Base-by-base conservation (phyloP, 805 yeast genomes). In the Schwanniomyces occidentalis region DNA sequence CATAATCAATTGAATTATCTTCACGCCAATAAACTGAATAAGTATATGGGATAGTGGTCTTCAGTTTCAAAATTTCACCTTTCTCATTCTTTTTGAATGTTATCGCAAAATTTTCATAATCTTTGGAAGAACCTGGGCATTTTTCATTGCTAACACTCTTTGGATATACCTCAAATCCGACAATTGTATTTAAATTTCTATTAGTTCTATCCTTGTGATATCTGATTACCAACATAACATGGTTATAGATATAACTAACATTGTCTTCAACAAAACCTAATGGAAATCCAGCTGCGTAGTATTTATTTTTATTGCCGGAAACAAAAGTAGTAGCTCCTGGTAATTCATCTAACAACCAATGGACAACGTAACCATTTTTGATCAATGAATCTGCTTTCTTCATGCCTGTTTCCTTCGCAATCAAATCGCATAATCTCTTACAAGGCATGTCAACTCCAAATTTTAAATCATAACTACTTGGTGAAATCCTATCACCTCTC, bases 1-100 rank as follows among this genome's bases (percentile, higher is more conserved):
- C 69, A 73, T 87, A 84, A 16, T 73, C 71, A 16, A 85, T 65
- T 2, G 77, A 72, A 27, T 65, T 63, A 40, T 88, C 95, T 54
- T 88, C 95, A 54, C 93, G 70, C 95, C 95, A 88, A 52, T 83
- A 83, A 3, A 89, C 88, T 1, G 95, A 78, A 49, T 87, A 89
- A 1, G 96, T 83, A 59, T 78, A 88, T 3, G 91, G 90, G 21
- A 88, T 74, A 23, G 68, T 52, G 1, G 63, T 52, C n/a, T 56
- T 48, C 8, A 64, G 69, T 6, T 48, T 42, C 5, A 34, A 34
- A 16, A 41, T 21, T 7, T 61, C 61, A 18, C 46, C 55, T 9
- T 45, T 44, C 8, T 45, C 39, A 23, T 44, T 46, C 7, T 64
- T 52, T 16, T 65, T 60, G 4, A 73, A 59, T 14, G 71, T 60